Conservation (phyloP, 169 alveolate genomes). For the Plasmodium vinckei region DNA sequence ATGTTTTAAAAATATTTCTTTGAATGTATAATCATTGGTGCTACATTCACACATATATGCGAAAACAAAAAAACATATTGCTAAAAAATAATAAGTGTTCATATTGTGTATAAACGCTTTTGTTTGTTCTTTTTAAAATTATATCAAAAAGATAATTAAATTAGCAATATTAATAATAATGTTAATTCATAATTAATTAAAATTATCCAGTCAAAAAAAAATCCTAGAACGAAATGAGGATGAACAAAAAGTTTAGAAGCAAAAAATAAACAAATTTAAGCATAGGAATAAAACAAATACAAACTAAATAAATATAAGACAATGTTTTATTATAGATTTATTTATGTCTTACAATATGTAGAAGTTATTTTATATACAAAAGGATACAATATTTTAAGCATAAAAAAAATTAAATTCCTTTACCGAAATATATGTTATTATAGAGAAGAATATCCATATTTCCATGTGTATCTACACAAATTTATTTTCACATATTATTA, state of each 20-base stretch:
- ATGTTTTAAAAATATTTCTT: constrained; percentile 56
- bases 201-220: background rate
- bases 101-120: constrained; percentile 3
- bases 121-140: background rate
- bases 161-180: background rate
- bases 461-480: constrained; percentile 63
- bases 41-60: constrained; percentile 11
- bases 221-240: background rate
- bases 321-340: no score
- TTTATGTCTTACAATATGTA: no score
- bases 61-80: constrained; percentile 12
- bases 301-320: background rate
- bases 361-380: no score
- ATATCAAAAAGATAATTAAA: background rate
- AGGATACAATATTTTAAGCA: no score
- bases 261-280: background rate
- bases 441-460: background rate
- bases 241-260: constrained; percentile 5
- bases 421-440: no score
- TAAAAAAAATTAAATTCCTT: no score
- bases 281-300: constrained; percentile 1
- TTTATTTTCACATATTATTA: constrained; percentile 1
- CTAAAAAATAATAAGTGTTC: constrained; percentile 17
- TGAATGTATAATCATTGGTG: constrained; percentile 9
- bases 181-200: background rate